These are phyloP conservation scores for Lindgomyces ingoldianus DNA, from an alignment of 495 filamentous ascomycete species.

Conservation along the genomic window DNA sequence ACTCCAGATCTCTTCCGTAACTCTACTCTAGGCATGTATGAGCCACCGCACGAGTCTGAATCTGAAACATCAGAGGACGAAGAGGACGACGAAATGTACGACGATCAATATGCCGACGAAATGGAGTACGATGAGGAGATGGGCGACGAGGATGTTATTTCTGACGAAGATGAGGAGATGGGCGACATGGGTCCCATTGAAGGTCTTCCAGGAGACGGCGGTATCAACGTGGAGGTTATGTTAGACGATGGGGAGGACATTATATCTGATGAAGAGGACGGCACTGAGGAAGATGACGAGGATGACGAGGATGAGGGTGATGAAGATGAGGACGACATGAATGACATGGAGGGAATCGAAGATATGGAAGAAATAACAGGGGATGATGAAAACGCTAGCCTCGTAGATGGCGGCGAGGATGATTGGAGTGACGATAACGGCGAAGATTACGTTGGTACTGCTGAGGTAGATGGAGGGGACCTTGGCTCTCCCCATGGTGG, in stretches of 20 bases:
- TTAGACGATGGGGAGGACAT: conserved; percentile 71
- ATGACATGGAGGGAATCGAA: conserved; percentile 50
- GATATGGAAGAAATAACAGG: conserved; percentile 60
- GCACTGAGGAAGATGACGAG: conserved; percentile 58
- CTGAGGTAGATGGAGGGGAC: conserved; percentile 25
- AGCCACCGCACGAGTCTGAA: conserved; percentile 72
- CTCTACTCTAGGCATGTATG: conserved; percentile 92
- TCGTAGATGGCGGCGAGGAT: conserved; percentile 53
- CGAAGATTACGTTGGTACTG: conserved; percentile 44
- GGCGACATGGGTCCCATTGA: conserved; percentile 79
- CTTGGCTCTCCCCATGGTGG: conserved; percentile 4
- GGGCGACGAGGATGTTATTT: conserved; percentile 82
- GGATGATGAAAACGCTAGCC: conserved; percentile 43
- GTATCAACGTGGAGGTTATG: conserved; percentile 80
- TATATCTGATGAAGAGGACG: conserved; percentile 61
- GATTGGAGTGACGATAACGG: conserved; percentile 66
- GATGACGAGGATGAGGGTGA: conserved; percentile 63
- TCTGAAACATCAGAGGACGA: conserved; percentile 67
- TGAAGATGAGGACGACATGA: conserved; percentile 61
- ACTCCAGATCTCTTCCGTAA: conserved; percentile 97
- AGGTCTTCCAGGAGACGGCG: conserved; percentile 76
- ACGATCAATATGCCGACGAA: conserved; percentile 72
- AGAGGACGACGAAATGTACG: conserved; percentile 48
- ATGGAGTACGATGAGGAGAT: conserved; percentile 81
- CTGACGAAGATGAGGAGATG: conserved; percentile 74